Evolutionary conservation across 73 alveolate species (phyloP).

Genomic region (Paramecium sexaurelia): DNA sequence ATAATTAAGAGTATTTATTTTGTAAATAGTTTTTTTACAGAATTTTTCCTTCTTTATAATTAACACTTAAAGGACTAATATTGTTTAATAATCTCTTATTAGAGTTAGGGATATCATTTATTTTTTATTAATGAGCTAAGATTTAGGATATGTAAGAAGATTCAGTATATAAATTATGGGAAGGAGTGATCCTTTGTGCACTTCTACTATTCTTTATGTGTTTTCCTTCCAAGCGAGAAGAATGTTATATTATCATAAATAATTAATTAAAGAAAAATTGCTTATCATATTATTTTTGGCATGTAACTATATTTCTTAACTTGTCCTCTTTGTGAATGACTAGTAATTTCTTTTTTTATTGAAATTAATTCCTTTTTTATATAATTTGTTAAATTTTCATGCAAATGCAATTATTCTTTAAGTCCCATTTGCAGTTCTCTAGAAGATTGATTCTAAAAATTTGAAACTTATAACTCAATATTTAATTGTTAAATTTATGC

Average conservation of each 20-base stretch:
- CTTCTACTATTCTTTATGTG: slow-evolving; percentile 1
- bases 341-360: neutral
- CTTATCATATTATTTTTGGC: slow-evolving; percentile 9
- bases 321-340: neutral
- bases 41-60: slow-evolving; percentile 11
- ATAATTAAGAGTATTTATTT: neutral
- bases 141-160: slow-evolving; percentile 43
- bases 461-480: neutral
- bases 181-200: slow-evolving; percentile 2
- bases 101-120: neutral
- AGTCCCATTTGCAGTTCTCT: neutral
- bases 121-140: slow-evolving; percentile 7
- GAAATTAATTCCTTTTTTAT: neutral
- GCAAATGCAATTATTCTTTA: neutral
- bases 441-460: neutral
- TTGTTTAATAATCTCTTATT: neutral
- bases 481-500: neutral
- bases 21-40: neutral
- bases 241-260: neutral
- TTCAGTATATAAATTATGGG: slow-evolving; percentile 38
- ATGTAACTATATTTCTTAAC: neutral
- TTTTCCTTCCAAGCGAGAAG: neutral
- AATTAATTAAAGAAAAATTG: neutral
- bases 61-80: neutral
- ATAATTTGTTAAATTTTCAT: neutral